A percentile compares a stretch with the other conserved stretches of the same genome.
These are phyloP conservation scores for Zangia roseola DNA, from an alignment of 768 basidiomycete species.

Conservation along the genomic window DNA sequence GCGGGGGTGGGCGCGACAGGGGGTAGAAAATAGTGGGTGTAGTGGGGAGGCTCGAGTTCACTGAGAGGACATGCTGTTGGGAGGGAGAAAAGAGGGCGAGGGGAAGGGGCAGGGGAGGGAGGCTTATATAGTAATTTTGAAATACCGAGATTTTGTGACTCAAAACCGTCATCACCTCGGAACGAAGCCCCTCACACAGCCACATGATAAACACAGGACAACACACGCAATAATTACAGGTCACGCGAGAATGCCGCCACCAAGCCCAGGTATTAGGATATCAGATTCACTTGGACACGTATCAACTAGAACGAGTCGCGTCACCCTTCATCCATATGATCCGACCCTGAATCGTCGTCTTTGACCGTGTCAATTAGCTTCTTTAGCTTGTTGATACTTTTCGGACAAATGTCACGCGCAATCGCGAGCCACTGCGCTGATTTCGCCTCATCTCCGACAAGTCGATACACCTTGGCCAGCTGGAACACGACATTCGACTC, in stretches of 20 bases:
- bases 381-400: conserved; percentile 81
- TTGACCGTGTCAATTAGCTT: conserved; percentile 69
- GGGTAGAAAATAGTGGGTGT: not conserved
- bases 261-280: not conserved
- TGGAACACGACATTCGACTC: conserved; percentile 98
- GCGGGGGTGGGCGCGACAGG: conserved; percentile 22
- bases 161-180: conserved; percentile 28
- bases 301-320: conserved; percentile 3
- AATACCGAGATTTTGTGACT: conserved; percentile 35
- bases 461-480: conserved; percentile 87
- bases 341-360: conserved; percentile 56
- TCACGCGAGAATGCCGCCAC: conserved; percentile 28
- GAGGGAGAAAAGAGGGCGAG: conserved; percentile 22
- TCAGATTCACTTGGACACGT: conserved; percentile 3
- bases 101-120: conserved; percentile 22
- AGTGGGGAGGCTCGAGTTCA: conserved; percentile 16
- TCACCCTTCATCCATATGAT: conserved; percentile 79
- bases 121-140: conserved; percentile 46
- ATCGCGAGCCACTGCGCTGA: conserved; percentile 84
- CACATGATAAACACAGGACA: conserved; percentile 24
- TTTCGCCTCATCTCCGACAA: conserved; percentile 74
- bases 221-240: conserved; percentile 14
- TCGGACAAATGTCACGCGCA: conserved; percentile 93
- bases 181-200: conserved; percentile 31
- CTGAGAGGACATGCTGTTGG: conserved; percentile 41